Evolutionary conservation across 2,329 filamentous ascomycete species (phyloP).

Genomic region (Cryoendolithus antarcticus): DNA sequence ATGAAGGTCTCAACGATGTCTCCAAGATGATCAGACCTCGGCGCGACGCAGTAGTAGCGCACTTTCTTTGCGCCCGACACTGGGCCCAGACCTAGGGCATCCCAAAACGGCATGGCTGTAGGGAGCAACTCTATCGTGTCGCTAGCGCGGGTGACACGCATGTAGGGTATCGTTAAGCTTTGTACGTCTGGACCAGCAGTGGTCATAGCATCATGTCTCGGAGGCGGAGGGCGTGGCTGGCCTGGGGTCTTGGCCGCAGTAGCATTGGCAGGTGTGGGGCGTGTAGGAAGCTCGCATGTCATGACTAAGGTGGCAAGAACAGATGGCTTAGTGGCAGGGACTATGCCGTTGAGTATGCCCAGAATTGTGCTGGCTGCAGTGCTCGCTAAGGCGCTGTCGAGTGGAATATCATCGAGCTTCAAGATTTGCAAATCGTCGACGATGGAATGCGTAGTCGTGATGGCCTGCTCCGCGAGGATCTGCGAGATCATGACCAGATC

Average conservation of each 20-base stretch:
- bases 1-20: constrained; percentile 53
- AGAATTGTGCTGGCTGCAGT: no score
- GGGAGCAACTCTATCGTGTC: constrained; percentile 60
- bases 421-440: background rate
- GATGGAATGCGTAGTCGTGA: constrained; percentile 1
- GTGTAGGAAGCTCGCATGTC: background rate
- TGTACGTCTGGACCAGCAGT: constrained; percentile 25
- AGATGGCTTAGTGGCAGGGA: no score
- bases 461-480: constrained; percentile 21
- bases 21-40: constrained; percentile 49
- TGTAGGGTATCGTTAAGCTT: constrained; percentile 53
- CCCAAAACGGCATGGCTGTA: constrained; percentile 68
- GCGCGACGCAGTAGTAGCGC: constrained; percentile 57
- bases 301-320: background rate
- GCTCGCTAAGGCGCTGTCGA: no score
- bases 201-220: constrained; percentile 17
- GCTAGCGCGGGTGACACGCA: constrained; percentile 60
- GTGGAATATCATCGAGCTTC: no score
- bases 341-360: no score
- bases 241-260: constrained; percentile 8
- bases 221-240: constrained; percentile 19
- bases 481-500: constrained; percentile 24
- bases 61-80: constrained; percentile 60
- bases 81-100: constrained; percentile 62
- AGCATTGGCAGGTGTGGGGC: constrained; percentile 7